These are phyloP conservation scores for Trichoderma pleuroti DNA, from an alignment of 2,329 filamentous ascomycete species.

Conservation along the genomic window DNA sequence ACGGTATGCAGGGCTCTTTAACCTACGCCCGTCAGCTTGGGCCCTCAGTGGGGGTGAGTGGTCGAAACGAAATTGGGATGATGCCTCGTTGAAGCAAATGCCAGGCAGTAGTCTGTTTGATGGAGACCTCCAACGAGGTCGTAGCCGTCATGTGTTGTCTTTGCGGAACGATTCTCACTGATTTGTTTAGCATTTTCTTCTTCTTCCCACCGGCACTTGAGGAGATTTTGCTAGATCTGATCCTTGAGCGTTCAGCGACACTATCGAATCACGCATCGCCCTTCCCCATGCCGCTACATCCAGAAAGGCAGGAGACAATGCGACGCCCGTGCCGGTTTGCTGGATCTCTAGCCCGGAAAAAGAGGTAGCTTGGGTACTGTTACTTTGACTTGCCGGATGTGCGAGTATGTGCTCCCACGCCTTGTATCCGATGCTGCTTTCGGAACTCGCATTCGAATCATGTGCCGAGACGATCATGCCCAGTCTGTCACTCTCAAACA, in stretches of 20 bases:
- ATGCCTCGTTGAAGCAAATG: background rate
- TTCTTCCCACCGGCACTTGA: background rate
- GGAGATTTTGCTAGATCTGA: background rate
- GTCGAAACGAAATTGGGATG: background rate
- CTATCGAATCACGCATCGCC: background rate
- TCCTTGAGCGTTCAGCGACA: background rate
- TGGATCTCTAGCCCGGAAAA: background rate
- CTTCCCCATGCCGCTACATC: background rate
- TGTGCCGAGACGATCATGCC: background rate
- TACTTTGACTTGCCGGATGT: background rate
- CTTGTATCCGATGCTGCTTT: background rate
- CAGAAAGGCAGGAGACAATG: background rate
- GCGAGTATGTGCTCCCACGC: background rate
- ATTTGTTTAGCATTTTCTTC: background rate
- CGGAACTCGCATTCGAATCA: background rate
- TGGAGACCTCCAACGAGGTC: background rate
- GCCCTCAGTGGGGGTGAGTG: background rate
- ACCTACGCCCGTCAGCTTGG: background rate
- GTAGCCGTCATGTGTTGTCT: background rate
- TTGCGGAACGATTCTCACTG: background rate
- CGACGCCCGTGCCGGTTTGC: background rate
- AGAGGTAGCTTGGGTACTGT: background rate
- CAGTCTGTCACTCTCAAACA: background rate
- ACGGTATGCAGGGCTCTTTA: background rate
- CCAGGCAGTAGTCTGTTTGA: background rate